A percentile compares a stretch with the other conserved stretches of the same genome.
These are phyloP conservation scores for Neostapfia colusana DNA, from an alignment of 176 grass and related monocot genomes.

Conservation along the genomic window DNA sequence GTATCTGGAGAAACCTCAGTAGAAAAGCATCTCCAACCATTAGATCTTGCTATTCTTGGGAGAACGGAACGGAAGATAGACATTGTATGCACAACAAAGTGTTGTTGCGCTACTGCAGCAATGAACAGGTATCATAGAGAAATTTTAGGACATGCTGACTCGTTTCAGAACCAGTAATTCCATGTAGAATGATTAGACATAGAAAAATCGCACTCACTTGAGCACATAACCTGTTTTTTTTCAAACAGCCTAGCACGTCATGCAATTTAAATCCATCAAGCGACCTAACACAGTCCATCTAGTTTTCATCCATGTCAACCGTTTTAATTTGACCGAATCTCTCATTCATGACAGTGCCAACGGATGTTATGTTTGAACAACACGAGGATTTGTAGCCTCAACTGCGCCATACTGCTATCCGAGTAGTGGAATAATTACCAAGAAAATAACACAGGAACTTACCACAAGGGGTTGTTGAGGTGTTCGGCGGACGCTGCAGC, in stretches of 20 bases:
- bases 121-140: neutral
- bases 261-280: neutral
- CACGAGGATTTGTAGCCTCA: neutral
- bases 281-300: neutral
- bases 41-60: conserved; percentile 35
- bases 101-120: conserved; percentile 25
- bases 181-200: neutral
- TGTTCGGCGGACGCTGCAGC: neutral
- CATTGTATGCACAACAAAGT: neutral
- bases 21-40: conserved; percentile 52
- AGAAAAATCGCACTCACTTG: neutral
- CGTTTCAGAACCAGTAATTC: neutral
- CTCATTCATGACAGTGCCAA: neutral
- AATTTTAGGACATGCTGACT: conserved; percentile 9
- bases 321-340: neutral
- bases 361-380: neutral
- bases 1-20: conserved; percentile 34
- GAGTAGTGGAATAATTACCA: neutral
- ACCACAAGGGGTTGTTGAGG: neutral
- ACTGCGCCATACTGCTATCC: neutral
- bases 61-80: conserved; percentile 32
- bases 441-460: neutral
- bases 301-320: neutral
- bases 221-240: too few relatives aligned
- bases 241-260: neutral